Evolutionary conservation across 2,329 filamentous ascomycete genomes (phyloP), one percentile per base, ranked within the genome.

Genomic region (Lasiodiplodia sp.): DNA sequence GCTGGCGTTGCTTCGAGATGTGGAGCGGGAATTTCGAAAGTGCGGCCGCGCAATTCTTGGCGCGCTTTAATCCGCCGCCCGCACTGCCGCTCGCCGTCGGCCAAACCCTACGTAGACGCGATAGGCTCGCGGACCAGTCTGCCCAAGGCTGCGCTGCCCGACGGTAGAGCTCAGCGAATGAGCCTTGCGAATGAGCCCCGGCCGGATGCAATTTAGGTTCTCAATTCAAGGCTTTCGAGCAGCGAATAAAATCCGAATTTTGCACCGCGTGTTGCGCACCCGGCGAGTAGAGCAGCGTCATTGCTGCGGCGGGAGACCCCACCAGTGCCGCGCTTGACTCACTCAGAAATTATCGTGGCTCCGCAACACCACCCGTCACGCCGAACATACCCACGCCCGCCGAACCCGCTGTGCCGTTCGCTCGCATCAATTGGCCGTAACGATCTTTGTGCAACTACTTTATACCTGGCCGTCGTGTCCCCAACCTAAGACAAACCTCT

Each of bases 21-120:
- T 57, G 31, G 65, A 60, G 65, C 65, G 55, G 65, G 56, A 67
- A 58, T 67, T 58, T 44, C 49, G 53, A 57, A 66, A 66, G 65
- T 67, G 65, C 55, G 65, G 65, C 65, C 31, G 65, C 40, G 44
- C 31, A n/a, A 60, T 25, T 60, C 65, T 67, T 67, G 65, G 65
- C 65, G 55, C 65, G 53, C 64, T 57, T 28, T 40, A 25, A 49
- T 67, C 64, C 64, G 53, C 64, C 64, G 28, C 28, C 49, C 31
- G 58, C 60, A 25, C 60, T 64, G 60, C 44, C 47, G 44, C 57
- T 34, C 57, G 60, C 60, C 60, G 60, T n/a, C 60, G 60, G 44
- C 44, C 44, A 47, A 47, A 21, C 44, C 31, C 31, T 34, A 34
- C 31, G 31, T 34, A 34, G 31, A 49, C 60, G 58, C 25, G 58